A percentile compares a stretch with the other conserved stretches of the same genome.
Evolutionary conservation across 2,329 filamentous ascomycete genomes (phyloP).

Genomic region (Ustulina deusta): DNA sequence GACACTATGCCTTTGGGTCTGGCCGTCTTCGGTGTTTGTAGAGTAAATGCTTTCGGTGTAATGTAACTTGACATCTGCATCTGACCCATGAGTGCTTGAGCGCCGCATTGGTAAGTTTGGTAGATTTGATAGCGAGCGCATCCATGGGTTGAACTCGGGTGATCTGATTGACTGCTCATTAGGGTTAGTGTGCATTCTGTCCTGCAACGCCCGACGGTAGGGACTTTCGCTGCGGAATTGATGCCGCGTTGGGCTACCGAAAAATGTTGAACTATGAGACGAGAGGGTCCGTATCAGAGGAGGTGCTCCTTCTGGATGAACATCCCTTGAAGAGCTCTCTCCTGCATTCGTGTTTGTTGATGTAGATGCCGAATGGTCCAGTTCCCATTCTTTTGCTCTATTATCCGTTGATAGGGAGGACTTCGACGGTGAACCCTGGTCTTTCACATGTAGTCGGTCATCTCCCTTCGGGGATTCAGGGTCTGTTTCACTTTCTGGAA

Average conservation of each 20-base stretch:
- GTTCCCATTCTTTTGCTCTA: conserved; percentile 6
- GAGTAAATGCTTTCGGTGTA: conserved; percentile 67
- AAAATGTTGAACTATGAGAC: conserved; percentile 62
- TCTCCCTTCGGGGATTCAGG: conserved; percentile 30
- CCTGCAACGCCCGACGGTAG: conserved; percentile 64
- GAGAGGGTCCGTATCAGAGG: conserved; percentile 50
- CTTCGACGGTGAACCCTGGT: not conserved
- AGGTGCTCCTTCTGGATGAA: conserved; percentile 37
- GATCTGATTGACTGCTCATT: conserved; percentile 44
- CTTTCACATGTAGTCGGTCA: conserved; percentile 11
- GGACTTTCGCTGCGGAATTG: conserved; percentile 67
- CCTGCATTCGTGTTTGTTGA: conserved; percentile 5
- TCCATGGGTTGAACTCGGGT: conserved; percentile 54
- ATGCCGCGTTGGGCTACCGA: conserved; percentile 63
- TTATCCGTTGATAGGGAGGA: not conserved
- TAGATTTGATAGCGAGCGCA: conserved; percentile 57
- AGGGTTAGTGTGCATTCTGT: conserved; percentile 57
- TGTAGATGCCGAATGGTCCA: conserved; percentile 18
- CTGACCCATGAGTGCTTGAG: conserved; percentile 56
- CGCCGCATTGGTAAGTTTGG: conserved; percentile 56
- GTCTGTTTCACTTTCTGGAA: conserved; percentile 42
- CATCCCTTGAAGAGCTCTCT: conserved; percentile 1
- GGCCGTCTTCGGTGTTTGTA: conserved; percentile 45
- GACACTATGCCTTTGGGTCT: conserved; percentile 26
- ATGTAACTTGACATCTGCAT: conserved; percentile 53